Evolutionary conservation across 768 basidiomycete species (phyloP).

Genomic region (Boletus eberwhitei): DNA sequence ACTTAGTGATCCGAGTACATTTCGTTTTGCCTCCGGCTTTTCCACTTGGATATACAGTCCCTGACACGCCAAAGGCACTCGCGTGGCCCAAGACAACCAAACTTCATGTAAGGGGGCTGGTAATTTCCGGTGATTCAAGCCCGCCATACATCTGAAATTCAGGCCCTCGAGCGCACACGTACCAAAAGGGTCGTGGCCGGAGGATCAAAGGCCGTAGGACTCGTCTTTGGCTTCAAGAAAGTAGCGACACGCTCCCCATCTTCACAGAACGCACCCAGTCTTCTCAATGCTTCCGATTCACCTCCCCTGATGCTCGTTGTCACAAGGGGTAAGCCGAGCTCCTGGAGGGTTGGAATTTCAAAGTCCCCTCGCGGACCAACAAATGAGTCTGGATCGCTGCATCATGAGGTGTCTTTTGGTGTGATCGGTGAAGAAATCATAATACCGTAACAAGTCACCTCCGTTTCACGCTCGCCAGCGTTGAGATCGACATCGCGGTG

Average conservation of each 20-base stretch:
- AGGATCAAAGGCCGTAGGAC: slow-evolving; percentile 20
- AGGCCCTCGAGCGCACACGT: slow-evolving; percentile 11
- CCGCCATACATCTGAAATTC: slow-evolving; percentile 3
- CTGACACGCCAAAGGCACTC: slow-evolving; percentile 16
- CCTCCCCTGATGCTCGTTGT: slow-evolving; percentile 32
- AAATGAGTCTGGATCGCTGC: slow-evolving; percentile 17
- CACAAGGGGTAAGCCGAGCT: slow-evolving; percentile 15
- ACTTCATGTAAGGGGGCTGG: slow-evolving; percentile 13
- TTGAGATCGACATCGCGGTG: slow-evolving; percentile 13
- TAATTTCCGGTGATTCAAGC: slow-evolving; percentile 23
- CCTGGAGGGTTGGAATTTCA: slow-evolving; percentile 22
- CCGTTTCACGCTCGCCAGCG: slow-evolving; percentile 14
- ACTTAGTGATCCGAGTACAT: slow-evolving; percentile 1
- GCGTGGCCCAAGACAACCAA: slow-evolving; percentile 20
- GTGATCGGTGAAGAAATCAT: slow-evolving; percentile 16
- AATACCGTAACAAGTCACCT: slow-evolving; percentile 14
- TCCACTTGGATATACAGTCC: slow-evolving; percentile 7
- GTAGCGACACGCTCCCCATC: slow-evolving; percentile 6
- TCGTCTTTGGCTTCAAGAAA: slow-evolving; percentile 16
- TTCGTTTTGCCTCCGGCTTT: neutral
- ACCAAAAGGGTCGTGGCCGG: slow-evolving; percentile 20
- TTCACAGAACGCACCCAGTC: slow-evolving; percentile 17
- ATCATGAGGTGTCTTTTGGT: slow-evolving; percentile 5
- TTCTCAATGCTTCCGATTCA: slow-evolving; percentile 24
- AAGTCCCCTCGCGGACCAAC: slow-evolving; percentile 19